A percentile compares a stretch with the other conserved stretches of the same genome.
Evolutionary conservation across 495 filamentous ascomycete genomes (phyloP).

Genomic region (Podospora pseudopauciseta): DNA sequence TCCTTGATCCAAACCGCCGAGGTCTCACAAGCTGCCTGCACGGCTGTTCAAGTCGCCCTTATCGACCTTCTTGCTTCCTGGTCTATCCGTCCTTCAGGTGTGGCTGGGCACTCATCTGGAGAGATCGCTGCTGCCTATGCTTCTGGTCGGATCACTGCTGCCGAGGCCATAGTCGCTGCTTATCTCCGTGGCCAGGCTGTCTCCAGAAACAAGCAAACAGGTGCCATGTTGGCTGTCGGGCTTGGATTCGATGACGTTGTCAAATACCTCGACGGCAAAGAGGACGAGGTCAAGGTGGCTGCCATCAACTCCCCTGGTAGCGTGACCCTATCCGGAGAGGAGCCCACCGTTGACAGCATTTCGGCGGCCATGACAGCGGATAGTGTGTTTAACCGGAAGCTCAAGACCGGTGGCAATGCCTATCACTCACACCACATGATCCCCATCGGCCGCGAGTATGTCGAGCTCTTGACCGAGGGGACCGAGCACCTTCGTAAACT

Average conservation of each 20-base stretch:
- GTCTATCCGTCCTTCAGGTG: conserved; percentile 40
- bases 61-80: conserved; percentile 47
- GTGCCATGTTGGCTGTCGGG: conserved; percentile 41
- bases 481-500: conserved; percentile 23
- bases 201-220: conserved; percentile 12
- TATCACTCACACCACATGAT: conserved; percentile 56
- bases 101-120: conserved; percentile 42
- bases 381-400: conserved; percentile 36
- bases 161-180: conserved; percentile 30
- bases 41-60: conserved; percentile 46
- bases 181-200: conserved; percentile 33
- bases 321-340: conserved; percentile 38
- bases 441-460: conserved; percentile 32
- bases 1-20: conserved; percentile 34
- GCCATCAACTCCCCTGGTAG: conserved; percentile 41
- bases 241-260: conserved; percentile 21
- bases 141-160: conserved; percentile 26
- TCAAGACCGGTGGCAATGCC: conserved; percentile 42
- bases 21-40: conserved; percentile 42
- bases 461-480: conserved; percentile 23
- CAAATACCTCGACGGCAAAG: conserved; percentile 9
- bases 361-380: conserved; percentile 28
- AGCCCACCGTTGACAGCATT: conserved; percentile 32
- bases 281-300: conserved; percentile 33
- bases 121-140: conserved; percentile 45